A percentile compares a stretch with the other conserved stretches of the same genome.
Conservation (phyloP, 2,329 filamentous ascomycete species). For the Ilyonectria mors-panacis region DNA sequence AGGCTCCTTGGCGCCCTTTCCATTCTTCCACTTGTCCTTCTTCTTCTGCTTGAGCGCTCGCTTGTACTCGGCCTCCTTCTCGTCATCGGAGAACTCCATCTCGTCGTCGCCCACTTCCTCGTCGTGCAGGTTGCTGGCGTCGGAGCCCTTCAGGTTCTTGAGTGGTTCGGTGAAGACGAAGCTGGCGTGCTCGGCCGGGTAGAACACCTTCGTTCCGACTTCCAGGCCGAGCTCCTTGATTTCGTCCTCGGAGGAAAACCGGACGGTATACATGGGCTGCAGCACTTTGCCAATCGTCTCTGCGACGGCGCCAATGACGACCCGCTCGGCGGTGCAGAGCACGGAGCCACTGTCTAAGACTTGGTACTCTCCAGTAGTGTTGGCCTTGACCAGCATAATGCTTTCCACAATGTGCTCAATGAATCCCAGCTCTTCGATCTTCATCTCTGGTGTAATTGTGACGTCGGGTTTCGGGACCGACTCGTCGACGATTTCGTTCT, state of each 20-base stretch:
- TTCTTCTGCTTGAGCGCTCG: constrained; percentile 77
- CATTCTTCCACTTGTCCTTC: constrained; percentile 63
- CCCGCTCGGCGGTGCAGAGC: constrained; percentile 82
- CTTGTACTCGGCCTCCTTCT: constrained; percentile 90
- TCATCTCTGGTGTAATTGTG: constrained; percentile 81
- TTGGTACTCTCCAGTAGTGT: constrained; percentile 83
- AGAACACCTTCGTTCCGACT: constrained; percentile 82
- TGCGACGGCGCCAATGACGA: constrained; percentile 84
- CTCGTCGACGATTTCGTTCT: constrained; percentile 82
- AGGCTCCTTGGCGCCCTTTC: constrained; percentile 54
- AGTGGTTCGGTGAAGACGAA: constrained; percentile 91
- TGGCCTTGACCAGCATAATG: constrained; percentile 83
- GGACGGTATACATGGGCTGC: constrained; percentile 87
- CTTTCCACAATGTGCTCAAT: constrained; percentile 86
- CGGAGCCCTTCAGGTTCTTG: constrained; percentile 85
- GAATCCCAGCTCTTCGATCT: constrained; percentile 80
- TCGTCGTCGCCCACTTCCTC: constrained; percentile 91
- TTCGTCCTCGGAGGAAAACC: constrained; percentile 79
- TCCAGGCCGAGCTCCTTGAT: constrained; percentile 77
- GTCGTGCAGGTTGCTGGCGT: constrained; percentile 95
- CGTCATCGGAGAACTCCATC: constrained; percentile 96
- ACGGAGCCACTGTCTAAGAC: constrained; percentile 89
- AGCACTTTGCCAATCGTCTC: constrained; percentile 90
- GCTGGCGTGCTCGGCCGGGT: constrained; percentile 82
- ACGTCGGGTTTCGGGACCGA: constrained; percentile 82